Conservation (phyloP, 176 grass and related monocot genomes). For the Cenchrus fungigraminus region DNA sequence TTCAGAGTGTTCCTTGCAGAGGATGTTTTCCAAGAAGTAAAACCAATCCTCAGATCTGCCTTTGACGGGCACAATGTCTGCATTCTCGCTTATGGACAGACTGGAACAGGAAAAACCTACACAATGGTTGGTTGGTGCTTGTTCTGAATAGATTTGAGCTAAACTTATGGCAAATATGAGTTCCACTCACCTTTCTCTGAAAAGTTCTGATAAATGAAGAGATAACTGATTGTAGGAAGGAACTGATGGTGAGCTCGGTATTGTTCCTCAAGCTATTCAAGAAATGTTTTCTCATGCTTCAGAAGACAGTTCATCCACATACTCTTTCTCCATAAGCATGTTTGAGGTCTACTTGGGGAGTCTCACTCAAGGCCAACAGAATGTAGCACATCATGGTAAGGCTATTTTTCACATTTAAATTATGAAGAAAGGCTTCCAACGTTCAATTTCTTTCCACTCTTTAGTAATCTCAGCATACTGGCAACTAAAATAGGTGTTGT, state of each 20-base stretch:
- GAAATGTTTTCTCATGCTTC: conserved; percentile 75
- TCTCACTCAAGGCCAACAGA: conserved; percentile 54
- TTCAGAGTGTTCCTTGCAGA: not conserved
- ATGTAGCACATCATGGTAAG: conserved; percentile 55
- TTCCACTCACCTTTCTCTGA: too few species aligned
- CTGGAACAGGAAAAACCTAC: too few species aligned
- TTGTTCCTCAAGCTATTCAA: conserved; percentile 74
- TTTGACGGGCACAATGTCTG: too few species aligned
- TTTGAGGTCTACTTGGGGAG: conserved; percentile 93
- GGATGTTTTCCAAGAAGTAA: too few species aligned
- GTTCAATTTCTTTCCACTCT: conserved; percentile 16
- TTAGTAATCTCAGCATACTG: conserved; percentile 76
- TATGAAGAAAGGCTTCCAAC: not conserved
- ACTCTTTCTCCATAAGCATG: conserved; percentile 86
- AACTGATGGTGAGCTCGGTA: not conserved
- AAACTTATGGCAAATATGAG: too few species aligned
- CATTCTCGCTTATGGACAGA: too few species aligned
- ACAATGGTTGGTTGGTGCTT: too few species aligned
- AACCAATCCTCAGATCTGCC: too few species aligned
- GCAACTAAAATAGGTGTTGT: conserved; percentile 65
- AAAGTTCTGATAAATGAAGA: too few species aligned
- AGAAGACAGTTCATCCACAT: conserved; percentile 61
- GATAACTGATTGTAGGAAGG: too few species aligned
- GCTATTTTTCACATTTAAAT: not conserved
- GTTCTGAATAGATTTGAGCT: too few species aligned